Evolutionary conservation across 148 eudicot species (phyloP), one percentile per base, ranked within the genome.

Genomic region (Euryodendron excelsum): DNA sequence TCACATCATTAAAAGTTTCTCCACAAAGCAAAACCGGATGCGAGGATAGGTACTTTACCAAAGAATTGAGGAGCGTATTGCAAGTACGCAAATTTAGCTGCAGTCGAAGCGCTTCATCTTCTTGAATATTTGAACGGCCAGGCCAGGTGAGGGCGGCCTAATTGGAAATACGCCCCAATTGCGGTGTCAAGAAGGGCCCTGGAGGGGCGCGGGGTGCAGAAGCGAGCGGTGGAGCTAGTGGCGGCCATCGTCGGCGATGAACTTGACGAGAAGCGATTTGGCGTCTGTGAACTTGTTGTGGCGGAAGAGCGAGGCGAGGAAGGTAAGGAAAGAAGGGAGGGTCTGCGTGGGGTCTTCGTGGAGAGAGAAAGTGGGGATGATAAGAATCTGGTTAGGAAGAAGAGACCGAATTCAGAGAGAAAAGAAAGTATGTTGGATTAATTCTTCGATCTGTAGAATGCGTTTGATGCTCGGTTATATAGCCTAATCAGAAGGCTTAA

Each of bases 261-360:
- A 85, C 0, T 72, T 58, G 79, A 88, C 71, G 31, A 90, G 67
- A 7, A 82, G 86, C 34, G 86, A 77, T 52, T 86, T 91, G 28
- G 97, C 95, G 55, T 89, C 91, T 47, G 82, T 39, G 87, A 88
- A 93, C 69, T 89, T 93, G 82, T 83, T 85, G 85, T 60, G 66
- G 76, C 77, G 77, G 76, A 91, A 79, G 76, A 88, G 88, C 27
- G 85, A 56, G 28, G 86, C 73, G 61, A 91, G 86, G 73, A 88
- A 80, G 53, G 80, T 58, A 45, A 88, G 85, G 53, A 92, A 86
- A 6, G 86, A 81, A 3, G 85, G 75, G 12, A 89, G 85, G 33
- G 82, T 5, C 4, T 75, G 13, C 60, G 73, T 7, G 77, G 85
- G 36, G n/a, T 66, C 1, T 34, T 37, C 25, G n/a, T 41, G 3